Conservation (phyloP, 768 basidiomycete genomes). For the Mycena rebaudengoi region DNA sequence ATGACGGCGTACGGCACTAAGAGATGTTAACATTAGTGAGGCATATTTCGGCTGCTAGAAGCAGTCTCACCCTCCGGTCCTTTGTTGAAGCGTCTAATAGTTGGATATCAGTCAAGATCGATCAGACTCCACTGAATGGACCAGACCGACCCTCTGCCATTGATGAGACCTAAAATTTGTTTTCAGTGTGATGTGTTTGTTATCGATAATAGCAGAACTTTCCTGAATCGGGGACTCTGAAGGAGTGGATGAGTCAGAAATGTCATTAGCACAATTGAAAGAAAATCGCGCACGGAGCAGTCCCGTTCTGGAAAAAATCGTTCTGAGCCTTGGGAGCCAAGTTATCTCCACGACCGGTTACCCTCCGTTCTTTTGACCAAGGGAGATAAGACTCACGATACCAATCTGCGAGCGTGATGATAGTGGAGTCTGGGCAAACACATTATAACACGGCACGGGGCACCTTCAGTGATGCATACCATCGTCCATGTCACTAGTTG, state of each 20-base stretch:
- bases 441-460: not conserved
- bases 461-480: not conserved
- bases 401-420: constrained; percentile 8
- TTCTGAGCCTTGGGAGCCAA: constrained; percentile 48
- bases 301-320: constrained; percentile 40
- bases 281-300: constrained; percentile 36
- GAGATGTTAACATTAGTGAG: too few relatives aligned
- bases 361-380: too few relatives aligned
- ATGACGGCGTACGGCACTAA: constrained; percentile 50
- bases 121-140: constrained; percentile 33
- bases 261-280: not conserved
- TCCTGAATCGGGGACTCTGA: constrained; percentile 47
- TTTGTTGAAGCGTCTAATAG: constrained; percentile 47
- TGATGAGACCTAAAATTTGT: constrained; percentile 46
- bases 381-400: constrained; percentile 12
- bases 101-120: constrained; percentile 5
- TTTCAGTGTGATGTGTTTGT: not conserved
- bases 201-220: not conserved
- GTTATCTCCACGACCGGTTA: too few relatives aligned
- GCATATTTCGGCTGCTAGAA: too few relatives aligned
- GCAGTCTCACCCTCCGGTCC: constrained; percentile 49
- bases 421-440: not conserved
- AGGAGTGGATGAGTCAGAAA: not conserved
- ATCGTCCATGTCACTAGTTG: constrained; percentile 7
- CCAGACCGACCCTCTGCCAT: constrained; percentile 40